Base-by-base conservation (phyloP, 1,139 yeast species). In the Scheffersomyces lignicola region DNA sequence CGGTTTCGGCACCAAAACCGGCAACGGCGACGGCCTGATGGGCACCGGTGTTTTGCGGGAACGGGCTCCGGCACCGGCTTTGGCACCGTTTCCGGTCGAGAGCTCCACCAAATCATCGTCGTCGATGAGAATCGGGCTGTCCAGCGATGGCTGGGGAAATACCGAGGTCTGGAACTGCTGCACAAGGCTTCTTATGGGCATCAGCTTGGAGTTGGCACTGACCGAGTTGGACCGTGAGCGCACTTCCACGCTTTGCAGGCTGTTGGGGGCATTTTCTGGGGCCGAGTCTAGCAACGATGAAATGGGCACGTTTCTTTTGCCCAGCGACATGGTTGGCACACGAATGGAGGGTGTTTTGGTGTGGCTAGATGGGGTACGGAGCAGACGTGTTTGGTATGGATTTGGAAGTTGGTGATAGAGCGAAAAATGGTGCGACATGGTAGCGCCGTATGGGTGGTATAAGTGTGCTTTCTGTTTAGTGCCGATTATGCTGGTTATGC, bases 111-210 rank as follows among this genome's bases (percentile, higher is more conserved):
- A 33, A 5, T 43, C 44, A 27, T 53, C 58, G 17, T 37, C 41
- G 3, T 43, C 43, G 7, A 47, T 44, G 14, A 38, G 36, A n/a
- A 47, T 36, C 5, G 47, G 43, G 6, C 39, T 26, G 7, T 38
- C 39, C n/a, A 21, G 4, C 16, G 6, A 10, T 4, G 24, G 44
- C 38, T 15, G 39, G 36, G 9, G 48, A 47, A 21, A 46, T 25
- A 35, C 44, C 47, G 50, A 39, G 3, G 63, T 56, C 40, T 56
- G 58, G 34, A 46, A 58, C 34, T 41, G 41, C 2, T 61, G 54
- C 3, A 58, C 62, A 30, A 55, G 33, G 25, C 31, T 46, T 37
- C 42, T 47, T 21, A 50, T 24, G 5, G 49, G 40, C 3, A 33
- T 33, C 2, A 37, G 9, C 4, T 13, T 21, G 13, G 9, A 11